phyloP scores from a whole-genome alignment of 1,284 basidiomycete species.

The Trichosporon ovoides region DNA sequence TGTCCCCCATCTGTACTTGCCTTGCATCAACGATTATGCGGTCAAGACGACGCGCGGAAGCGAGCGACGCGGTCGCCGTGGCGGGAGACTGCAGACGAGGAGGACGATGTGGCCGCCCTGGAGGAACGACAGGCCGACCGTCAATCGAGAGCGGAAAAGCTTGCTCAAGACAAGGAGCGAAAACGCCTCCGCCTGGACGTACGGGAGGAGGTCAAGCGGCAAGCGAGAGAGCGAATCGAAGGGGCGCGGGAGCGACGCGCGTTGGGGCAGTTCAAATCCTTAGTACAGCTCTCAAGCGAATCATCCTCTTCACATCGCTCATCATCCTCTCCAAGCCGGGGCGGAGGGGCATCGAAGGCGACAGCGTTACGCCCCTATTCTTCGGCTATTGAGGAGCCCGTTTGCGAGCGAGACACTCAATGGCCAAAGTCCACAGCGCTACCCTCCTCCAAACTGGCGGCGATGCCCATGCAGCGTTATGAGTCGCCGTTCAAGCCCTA shows the following conservation, averaged over 20 bases:
- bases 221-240: background rate
- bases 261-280: conserved; percentile 17
- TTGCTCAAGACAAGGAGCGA: conserved; percentile 7
- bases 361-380: conserved; percentile 12
- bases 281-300: conserved; percentile 16
- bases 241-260: conserved; percentile 1
- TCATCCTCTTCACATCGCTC: conserved; percentile 14
- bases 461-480: background rate
- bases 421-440: conserved; percentile 3
- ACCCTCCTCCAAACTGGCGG: background rate
- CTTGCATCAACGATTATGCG: conserved; percentile 25
- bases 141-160: conserved; percentile 4
- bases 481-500: background rate
- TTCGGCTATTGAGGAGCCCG: conserved; percentile 11
- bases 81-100: conserved; percentile 8
- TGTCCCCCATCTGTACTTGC: conserved; percentile 25
- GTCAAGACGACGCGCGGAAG: conserved; percentile 20
- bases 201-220: background rate
- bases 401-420: conserved; percentile 3
- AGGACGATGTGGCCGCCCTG: background rate
- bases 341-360: background rate
- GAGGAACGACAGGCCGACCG: background rate
- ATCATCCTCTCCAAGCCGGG: conserved; percentile 9
- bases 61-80: conserved; percentile 17
- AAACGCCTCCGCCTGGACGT: conserved; percentile 8